Base-by-base conservation (phyloP, 345 rosid genomes). In the Eucalyptus camaldulensis region DNA sequence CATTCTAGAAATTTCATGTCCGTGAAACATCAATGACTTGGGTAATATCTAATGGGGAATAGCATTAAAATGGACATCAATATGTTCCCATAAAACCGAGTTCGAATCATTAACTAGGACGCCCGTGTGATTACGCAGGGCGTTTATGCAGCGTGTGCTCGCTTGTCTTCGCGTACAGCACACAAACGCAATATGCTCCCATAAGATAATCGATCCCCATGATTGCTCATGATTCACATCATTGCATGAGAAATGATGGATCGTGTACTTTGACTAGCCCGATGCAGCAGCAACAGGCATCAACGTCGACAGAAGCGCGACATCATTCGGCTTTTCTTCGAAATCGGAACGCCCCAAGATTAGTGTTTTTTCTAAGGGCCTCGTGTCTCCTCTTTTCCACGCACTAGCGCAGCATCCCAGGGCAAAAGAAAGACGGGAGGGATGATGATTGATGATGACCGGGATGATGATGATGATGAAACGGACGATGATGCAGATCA, bases 341-440 rank as follows among this genome's bases (percentile, higher is more conserved):
- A 21, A 76, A 76, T 40, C 25, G 85, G 47, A 40, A 76, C 47
- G 10, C 44, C 44, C 49, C 29, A 2, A 29, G 22, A 10, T 2
- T 14, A 45, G 69, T 24, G 21, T 31, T 69, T 86, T 43, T 54
- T 49, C 65, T 85, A 27, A 62, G 91, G 90, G 88, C 53, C 51
- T 86, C 49, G 45, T 90, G 94, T 91, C 95, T 80, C 89, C 56
- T 53, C 43, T 88, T 88, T 89, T 88, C 54, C 86, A 37, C 65
- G 90, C 94, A 93, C 85, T 21, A 50, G 58, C 49, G 56, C 81
- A 90, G 93, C 93, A 93, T 93, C 95, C 92, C 93, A 93, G 86
- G 93, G 89, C 19, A 81, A 81, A 87, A 81, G 88, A 85, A 85
- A 87, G 85, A 76, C 40, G 47, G 85, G 47, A 40, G 85, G 85